Evolutionary conservation across 2,329 filamentous ascomycete genomes (phyloP), one percentile per base, ranked within the genome.

Genomic region (Alternaria arborescens): DNA sequence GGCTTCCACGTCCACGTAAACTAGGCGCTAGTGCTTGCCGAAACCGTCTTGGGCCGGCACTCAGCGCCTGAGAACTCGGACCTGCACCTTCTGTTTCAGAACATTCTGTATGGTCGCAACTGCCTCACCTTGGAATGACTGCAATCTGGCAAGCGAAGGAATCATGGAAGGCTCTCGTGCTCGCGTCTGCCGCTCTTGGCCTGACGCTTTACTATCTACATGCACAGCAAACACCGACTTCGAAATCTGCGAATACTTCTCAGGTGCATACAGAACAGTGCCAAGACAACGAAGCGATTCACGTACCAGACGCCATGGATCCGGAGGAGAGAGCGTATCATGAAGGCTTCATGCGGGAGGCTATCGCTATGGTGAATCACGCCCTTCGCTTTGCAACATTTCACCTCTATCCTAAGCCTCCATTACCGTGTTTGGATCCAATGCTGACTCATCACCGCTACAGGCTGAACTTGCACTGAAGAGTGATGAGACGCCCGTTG

Each of bases 401-500:
- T 46, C 60, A 26, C 41, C 47, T 40, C 10, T 32, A 18, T 53
- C 32, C 34, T 30, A 42, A 40, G 20, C 55, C 28, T 11, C 28
- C 40, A 28, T 41, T 47, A n/a, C 40, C 26, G 8, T 44, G 38
- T 38, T 50, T 50, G 46, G 16, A 44, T 59, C 47, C 36, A 16
- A 58, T 54, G 51, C 71, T 74, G 60, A 74, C 72, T 68, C 60
- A 65, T 66, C 64, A 53, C 28, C 52, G 34, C 57, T 24, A 11
- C 24, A 97, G 92, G 95, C 93, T 60, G 90, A 94, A 72, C 87
- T 93, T 67, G 95, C 96, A 22, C 87, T 99, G 40, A 50, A 83
- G 83, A 69, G 88, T 63, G 94, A 97, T 70, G 95, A 99, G 82
- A 98, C 96, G 1, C 95, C 95, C 1, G 95, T 99, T 20, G 96